A percentile compares a stretch with the other conserved stretches of the same genome.
Evolutionary conservation across 163 green algal genomes (phyloP).

Genomic region (Coccomyxa subellipsoidea): DNA sequence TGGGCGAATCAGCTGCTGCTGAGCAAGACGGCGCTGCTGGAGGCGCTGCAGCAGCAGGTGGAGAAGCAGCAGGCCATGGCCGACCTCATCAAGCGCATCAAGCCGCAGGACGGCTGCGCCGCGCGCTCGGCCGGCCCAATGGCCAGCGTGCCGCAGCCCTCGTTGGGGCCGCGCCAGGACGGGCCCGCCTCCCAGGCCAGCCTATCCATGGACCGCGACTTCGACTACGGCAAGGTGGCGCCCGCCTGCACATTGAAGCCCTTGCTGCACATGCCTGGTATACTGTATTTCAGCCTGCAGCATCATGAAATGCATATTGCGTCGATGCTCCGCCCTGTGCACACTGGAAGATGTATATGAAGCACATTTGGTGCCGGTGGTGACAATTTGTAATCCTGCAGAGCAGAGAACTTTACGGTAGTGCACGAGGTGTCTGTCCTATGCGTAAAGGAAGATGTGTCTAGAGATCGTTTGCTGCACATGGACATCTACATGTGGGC

Average conservation of each 20-base stretch:
- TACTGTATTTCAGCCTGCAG: too few relatives aligned
- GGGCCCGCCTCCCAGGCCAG: not conserved
- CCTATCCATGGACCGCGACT: constrained; percentile 9
- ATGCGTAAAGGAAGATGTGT: too few relatives aligned
- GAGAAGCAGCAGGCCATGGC: constrained; percentile 9
- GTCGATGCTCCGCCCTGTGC: too few relatives aligned
- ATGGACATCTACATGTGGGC: too few relatives aligned
- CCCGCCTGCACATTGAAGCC: not conserved
- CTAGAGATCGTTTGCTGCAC: too few relatives aligned
- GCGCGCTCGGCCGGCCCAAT: not conserved
- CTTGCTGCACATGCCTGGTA: too few relatives aligned
- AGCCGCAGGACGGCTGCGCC: not conserved
- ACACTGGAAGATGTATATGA: too few relatives aligned
- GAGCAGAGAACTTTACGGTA: not conserved
- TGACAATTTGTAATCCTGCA: not conserved
- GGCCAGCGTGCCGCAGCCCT: not conserved
- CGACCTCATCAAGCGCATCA: constrained; percentile 4
- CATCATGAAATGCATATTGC: too few relatives aligned
- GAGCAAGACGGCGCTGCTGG: constrained; percentile 25
- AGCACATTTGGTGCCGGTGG: too few relatives aligned
- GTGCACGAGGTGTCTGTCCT: too few relatives aligned
- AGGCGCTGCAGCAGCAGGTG: constrained; percentile 15
- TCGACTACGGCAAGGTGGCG: constrained; percentile 1
- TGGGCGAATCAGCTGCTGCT: constrained; percentile 53
- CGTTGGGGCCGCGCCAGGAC: not conserved